Evolutionary conservation across 1,284 basidiomycete genomes (phyloP), one percentile per base, ranked within the genome.

Genomic region (Sparassis latifolia): DNA sequence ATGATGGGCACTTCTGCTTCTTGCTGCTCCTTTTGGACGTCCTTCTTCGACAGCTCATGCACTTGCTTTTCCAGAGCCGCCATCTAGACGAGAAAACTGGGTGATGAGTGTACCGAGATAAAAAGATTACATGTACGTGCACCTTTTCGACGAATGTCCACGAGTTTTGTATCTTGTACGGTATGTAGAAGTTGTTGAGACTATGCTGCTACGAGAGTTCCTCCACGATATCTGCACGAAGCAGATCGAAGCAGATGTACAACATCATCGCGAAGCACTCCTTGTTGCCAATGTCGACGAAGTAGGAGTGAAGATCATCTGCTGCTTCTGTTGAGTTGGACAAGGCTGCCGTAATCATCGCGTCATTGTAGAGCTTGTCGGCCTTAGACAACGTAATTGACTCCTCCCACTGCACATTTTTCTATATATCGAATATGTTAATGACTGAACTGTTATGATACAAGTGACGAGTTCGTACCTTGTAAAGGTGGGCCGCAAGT

Each of bases 201-300:
- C 86, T 95, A 60, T 97, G 87, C 65, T 92, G 86, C 97, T 97
- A 99, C 56, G 89, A 91, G 39, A 97, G 72, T 70, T 98, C 96
- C 69, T 95, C 90, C 33, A 97, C 92, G 52, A 95, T 73, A 67
- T 99, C 97, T 1, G 92, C 80, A 40, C 91, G 82, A 48, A 99
- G 72, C 10, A 97, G 76, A 69, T 99, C 95, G 73, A 95, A 99
- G 73, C 92, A 96, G 39, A 90, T 80, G 62, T 84, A 97, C 38
- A 97, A 79, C 60, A 89, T 78, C 1, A 92, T 93, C 0, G 93
- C 87, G 69, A 97, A 98, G 69, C 92, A 96, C 69, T 99, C 97
- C 73, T 94, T 96, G 79, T 96, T 97, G 39, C 97, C 97, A 56
- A 99, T 97, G 66, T 93, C 89, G 57, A 97, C 92, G 65, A 94